phyloP scores from a whole-genome alignment of 768 basidiomycete species.

The Sarcodon sp. region DNA sequence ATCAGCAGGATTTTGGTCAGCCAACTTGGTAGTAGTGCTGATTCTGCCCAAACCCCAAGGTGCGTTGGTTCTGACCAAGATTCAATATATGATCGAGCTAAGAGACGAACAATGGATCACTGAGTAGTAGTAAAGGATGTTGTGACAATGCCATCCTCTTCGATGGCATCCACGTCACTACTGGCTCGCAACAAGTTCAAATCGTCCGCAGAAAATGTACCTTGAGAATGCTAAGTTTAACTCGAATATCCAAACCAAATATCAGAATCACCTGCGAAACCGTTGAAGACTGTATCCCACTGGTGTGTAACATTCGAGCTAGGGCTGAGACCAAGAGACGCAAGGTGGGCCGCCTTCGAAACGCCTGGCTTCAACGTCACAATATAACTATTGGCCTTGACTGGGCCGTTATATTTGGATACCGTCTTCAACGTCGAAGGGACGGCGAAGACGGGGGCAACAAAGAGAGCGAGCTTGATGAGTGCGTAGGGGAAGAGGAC shows the following conservation, averaged over 20 bases:
- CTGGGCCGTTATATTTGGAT: neutral
- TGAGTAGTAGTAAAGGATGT: constrained; percentile 5
- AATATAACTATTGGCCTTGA: constrained; percentile 5
- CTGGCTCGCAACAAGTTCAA: constrained; percentile 9
- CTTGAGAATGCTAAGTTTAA: neutral
- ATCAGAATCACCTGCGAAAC: constrained; percentile 9
- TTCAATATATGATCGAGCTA: neutral
- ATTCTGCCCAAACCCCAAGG: constrained; percentile 12
- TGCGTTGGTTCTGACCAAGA: constrained; percentile 7
- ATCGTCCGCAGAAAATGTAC: constrained; percentile 5
- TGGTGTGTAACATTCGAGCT: constrained; percentile 8
- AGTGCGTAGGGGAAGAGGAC: neutral
- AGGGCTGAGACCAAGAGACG: constrained; percentile 4
- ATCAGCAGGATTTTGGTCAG: constrained; percentile 4
- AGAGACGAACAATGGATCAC: neutral
- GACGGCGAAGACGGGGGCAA: neutral
- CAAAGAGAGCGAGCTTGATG: neutral
- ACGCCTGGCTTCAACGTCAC: constrained; percentile 11
- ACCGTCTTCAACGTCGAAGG: neutral
- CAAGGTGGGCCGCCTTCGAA: constrained; percentile 8
- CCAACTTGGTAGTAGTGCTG: constrained; percentile 4
- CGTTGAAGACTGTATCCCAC: constrained; percentile 7
- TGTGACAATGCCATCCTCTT: constrained; percentile 8
- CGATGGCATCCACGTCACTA: constrained; percentile 10
- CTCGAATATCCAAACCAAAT: neutral